phyloP scores from a whole-genome alignment of 208 protist genomes.

The Borovskyia barvae region DNA sequence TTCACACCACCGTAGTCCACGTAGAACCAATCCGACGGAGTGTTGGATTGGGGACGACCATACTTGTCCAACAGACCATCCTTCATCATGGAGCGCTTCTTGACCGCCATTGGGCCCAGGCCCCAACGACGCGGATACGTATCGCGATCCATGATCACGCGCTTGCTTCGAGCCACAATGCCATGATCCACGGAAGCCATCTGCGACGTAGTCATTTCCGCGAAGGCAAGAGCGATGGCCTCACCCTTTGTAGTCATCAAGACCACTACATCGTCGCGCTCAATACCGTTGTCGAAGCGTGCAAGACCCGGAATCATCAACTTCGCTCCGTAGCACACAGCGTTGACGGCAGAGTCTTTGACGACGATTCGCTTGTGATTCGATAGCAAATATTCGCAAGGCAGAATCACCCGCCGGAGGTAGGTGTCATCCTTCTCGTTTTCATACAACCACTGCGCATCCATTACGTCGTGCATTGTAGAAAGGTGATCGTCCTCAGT shows the following conservation, averaged over 20 bases:
- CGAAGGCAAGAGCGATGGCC: conserved; percentile 98
- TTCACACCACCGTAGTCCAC: conserved; percentile 91
- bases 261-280: conserved; percentile 96
- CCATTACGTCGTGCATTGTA: conserved; percentile 99
- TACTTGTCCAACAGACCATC: conserved; percentile 98
- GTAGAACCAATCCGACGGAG: conserved; percentile 96
- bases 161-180: conserved; percentile 98
- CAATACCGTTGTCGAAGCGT: conserved; percentile 96
- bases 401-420: conserved; percentile 96
- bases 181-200: conserved; percentile 98
- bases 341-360: conserved; percentile 99
- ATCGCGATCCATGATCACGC: conserved; percentile 99
- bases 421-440: conserved; percentile 97
- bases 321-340: conserved; percentile 99
- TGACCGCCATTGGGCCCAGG: conserved; percentile 92
- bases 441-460: conserved; percentile 98
- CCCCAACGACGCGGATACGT: conserved; percentile 99
- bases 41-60: conserved; percentile 96
- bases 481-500: conserved; percentile 95
- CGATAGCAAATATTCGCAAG: conserved; percentile 98
- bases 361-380: conserved; percentile 99
- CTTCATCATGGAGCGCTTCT: conserved; percentile 97
- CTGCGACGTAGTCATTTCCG: conserved; percentile 97
- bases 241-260: conserved; percentile 99
- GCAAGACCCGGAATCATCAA: conserved; percentile 99